Evolutionary conservation across 805 yeast genomes (phyloP), one percentile per base, ranked within the genome.

Genomic region (Spathaspora girioi): DNA sequence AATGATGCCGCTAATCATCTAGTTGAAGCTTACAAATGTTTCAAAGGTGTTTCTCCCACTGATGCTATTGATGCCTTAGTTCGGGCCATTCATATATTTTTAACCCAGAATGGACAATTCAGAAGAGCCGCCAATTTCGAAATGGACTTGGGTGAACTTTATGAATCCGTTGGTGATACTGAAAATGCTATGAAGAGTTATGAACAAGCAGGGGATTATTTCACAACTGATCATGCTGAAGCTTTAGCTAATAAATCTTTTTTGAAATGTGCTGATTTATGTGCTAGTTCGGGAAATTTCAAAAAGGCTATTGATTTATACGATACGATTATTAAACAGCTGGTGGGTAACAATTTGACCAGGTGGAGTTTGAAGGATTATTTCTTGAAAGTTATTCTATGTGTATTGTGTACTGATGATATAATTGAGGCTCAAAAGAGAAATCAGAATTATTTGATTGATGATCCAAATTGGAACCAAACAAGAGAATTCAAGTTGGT

Each of bases 171-270:
- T 18, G 79, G 79, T 47, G 93, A 92, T 61, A 68, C 73, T 31
- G 72, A 76, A 20, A 80, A 80, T 58, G 97, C 99, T 5, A 78
- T 86, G 49, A 77, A 77, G 50, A 82, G 91, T 27, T 93, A 87
- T 65, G 96, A 91, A 64, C 88, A 86, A 60, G 97, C 99, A 10
- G 97, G 97, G 41, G 98, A 94, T 63, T 94, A 97, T 92, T 92
- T 87, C 65, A 80, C 83, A 50, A 89, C 93, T 55, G 99, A 94
- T 69, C 92, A 90, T 52, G 97, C 98, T 0, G 87, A 86, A 56
- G 96, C 97, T 8, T 67, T 93, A 51, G 82, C 96, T 23, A 91
- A 85, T 70, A 94, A 94, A 72, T 92, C 96, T 20, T 87, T 80
- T 58, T 73, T 93, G 57, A 90, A 90, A 67, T 87, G 91, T 56